Base-by-base conservation (phyloP, 169 alveolate species). In the Plasmodium gonderi region DNA sequence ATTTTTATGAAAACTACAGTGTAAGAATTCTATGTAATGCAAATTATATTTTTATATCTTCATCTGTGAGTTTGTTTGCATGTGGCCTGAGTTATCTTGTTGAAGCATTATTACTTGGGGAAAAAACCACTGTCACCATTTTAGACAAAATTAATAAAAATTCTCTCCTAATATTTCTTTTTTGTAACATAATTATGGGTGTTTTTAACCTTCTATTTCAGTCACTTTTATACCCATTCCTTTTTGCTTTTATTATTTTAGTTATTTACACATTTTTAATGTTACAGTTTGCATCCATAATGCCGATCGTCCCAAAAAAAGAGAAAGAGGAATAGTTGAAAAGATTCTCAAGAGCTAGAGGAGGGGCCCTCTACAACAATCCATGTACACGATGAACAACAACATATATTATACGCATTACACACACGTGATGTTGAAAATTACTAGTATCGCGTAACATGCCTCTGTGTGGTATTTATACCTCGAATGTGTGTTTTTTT, bases 1-100 rank as follows among this genome's bases (percentile, higher is more conserved):
- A 85, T 42, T 47, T 23, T 17, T 74, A 31, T 67, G 49, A 31
- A 40, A 72, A 51, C 20, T 85, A 85, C 44, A 85, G 92, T 51
- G 89, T 85, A 3, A 20, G 92, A 14, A 76, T 85, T 40, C 45
- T 85, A 45, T 85, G 89, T 65, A 85, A 85, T 65, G 92, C 89
- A 5, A 85, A 85, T 45, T 85, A 85, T 17, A 85, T 85, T 20
- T 85, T 75, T 65, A 44, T 85, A 29, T 17, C 31, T 6, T 29
- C 79, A 51, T 85, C 92, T 0, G 17, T 85, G 23, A 33, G 72
- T 36, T 64, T 85, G 17, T 85, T 51, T 77, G 49, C 79, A 1
- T 20, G 33, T 12, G 67, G 72, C 26, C 45, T 85, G 72, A 75
- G 92, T 60, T 85, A 74, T 44, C 31, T 47, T 0, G 42, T 85